These are phyloP conservation scores for Ustilago crameri DNA, from an alignment of 1,284 basidiomycete genomes.

Conservation along the genomic window DNA sequence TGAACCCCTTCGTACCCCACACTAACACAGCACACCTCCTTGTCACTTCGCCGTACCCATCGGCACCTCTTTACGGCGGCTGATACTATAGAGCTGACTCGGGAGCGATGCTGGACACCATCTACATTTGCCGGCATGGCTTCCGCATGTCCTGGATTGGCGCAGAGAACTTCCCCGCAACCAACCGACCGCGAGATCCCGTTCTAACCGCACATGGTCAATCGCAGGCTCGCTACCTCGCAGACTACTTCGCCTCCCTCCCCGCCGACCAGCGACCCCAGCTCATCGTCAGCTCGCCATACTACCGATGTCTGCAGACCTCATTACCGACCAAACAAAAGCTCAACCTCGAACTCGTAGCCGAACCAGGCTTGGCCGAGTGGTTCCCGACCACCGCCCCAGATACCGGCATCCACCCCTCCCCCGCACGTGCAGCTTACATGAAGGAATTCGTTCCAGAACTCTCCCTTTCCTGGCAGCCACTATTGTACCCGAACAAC, in stretches of 20 bases:
- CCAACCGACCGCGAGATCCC: conserved; percentile 80
- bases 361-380: conserved; percentile 82
- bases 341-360: conserved; percentile 77
- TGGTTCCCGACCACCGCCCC: conserved; percentile 81
- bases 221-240: conserved; percentile 80
- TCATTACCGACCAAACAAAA: conserved; percentile 75
- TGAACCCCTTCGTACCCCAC: neutral
- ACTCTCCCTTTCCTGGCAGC: conserved; percentile 72
- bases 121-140: conserved; percentile 80
- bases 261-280: conserved; percentile 79
- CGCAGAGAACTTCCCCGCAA: conserved; percentile 74
- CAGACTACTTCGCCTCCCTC: conserved; percentile 75
- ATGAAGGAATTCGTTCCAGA: conserved; percentile 77
- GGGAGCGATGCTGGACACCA: conserved; percentile 76
- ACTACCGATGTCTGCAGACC: conserved; percentile 86
- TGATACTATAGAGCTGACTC: too few species aligned
- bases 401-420: conserved; percentile 70
- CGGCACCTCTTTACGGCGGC: too few species aligned
- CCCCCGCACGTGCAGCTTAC: conserved; percentile 68
- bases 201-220: conserved; percentile 81
- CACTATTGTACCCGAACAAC: conserved; percentile 77
- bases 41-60: too few species aligned
- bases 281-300: conserved; percentile 72
- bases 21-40: neutral
- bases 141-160: conserved; percentile 73